Evolutionary conservation across 2,329 filamentous ascomycete species (phyloP), one percentile per base, ranked within the genome.

Genomic region (Neofusicoccum cordaticola): DNA sequence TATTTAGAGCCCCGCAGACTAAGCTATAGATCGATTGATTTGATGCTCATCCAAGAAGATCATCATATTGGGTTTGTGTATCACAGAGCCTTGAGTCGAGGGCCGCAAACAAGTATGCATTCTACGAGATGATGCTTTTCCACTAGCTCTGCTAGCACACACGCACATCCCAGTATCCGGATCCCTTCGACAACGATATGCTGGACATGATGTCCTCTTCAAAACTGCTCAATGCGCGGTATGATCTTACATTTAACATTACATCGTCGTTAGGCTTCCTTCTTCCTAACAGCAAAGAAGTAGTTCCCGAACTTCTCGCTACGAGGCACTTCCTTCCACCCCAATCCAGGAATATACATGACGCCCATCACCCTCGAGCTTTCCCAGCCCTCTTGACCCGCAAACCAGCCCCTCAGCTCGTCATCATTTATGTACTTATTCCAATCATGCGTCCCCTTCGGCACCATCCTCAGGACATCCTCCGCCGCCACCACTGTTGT

Each of bases 371-470:
- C 84, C 72, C 81, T 80, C 44, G 83, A 83, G 3, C 70, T 42
- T 39, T 64, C 74, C 75, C 81, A 73, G 9, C 80, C 79, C 19
- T 67, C 64, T 69, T 78, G 72, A 66, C 74, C 74, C 42, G 68
- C 72, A 68, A 82, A 82, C 79, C 81, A 84, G 4, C 69, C 74
- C 69, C 78, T 74, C 74, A 96, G 76, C 82, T 98, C 94, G 13
- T 86, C 82, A 68, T 91, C 90, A 74, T 97, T 95, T 69, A 99
- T 89, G 79, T 98, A 99, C 81, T 98, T 96, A 67, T 84, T 84
- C 95, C 95, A 99, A 76, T 97, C 93, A 79, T 99, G 95, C 52
- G 95, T 99, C 1, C 95, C 95, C 68, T 86, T 86, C 9, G 95
- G 95, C 64, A 99, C 95, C 67, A 98, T 92, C 4, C 91, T 84